These are phyloP conservation scores for Funneliformis caledonium DNA, from an alignment of 371 early-diverging fungal genomes.

Conservation along the genomic window DNA sequence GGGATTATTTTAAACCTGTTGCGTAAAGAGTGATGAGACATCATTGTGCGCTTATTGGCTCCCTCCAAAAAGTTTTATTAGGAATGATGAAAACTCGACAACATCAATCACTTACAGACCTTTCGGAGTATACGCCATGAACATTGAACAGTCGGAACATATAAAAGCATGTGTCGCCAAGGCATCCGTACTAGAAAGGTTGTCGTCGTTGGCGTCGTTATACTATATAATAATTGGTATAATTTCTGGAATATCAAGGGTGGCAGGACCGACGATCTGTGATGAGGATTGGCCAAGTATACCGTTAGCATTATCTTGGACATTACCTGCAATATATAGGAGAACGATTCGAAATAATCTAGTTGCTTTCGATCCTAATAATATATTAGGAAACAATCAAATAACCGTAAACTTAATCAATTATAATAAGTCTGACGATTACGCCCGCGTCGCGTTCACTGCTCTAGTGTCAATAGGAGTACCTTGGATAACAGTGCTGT, in stretches of 20 bases:
- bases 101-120: background rate
- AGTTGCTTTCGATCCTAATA: background rate
- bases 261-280: background rate
- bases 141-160: background rate
- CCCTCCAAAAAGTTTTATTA: background rate
- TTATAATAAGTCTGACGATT: background rate
- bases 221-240: conserved; percentile 26
- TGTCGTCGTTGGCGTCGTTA: background rate
- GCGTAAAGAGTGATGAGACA: background rate
- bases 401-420: too few species aligned
- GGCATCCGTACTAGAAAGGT: background rate
- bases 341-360: background rate
- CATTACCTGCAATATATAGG: conserved; percentile 12
- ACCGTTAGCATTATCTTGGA: conserved; percentile 7
- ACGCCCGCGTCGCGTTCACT: background rate
- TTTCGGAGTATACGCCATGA: background rate
- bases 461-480: background rate
- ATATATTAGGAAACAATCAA: background rate
- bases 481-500: conserved; percentile 16
- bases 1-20: background rate
- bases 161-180: conserved; percentile 10
- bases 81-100: too few species aligned
- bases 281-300: conserved; percentile 21
- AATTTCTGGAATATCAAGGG: background rate
- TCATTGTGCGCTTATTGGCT: conserved; percentile 7